Percentiles rank a stretch among this genome's conserved stretches.
Conservation (phyloP, 139 green algal species). For the Tetradesmus lagerheimii region DNA sequence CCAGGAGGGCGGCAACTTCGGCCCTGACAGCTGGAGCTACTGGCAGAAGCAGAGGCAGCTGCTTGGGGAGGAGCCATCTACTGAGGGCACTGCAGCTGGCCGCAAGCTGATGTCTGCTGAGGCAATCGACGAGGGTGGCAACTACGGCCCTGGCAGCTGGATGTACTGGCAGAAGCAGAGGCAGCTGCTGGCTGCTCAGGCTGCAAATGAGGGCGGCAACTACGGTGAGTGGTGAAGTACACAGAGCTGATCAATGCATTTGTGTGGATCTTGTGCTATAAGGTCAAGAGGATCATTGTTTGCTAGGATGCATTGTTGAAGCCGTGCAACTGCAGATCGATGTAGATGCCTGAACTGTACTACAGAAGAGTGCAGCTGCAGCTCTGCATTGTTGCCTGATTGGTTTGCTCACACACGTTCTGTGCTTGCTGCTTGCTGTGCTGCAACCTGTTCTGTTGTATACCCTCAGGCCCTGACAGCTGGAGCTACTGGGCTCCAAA, state of each 20-base stretch:
- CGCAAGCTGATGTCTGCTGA: background rate
- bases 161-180: background rate
- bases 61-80: background rate
- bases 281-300: too few relatives aligned
- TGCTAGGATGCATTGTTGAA: too few relatives aligned
- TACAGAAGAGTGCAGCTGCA: too few relatives aligned
- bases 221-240: background rate
- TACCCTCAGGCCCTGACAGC: too few relatives aligned
- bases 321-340: background rate
- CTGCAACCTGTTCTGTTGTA: too few relatives aligned
- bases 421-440: too few relatives aligned
- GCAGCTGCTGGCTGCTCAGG: conserved; percentile 6
- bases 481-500: too few relatives aligned
- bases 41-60: background rate
- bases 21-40: conserved; percentile 1
- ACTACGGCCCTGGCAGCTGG: background rate
- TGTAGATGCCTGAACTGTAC: too few relatives aligned
- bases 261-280: too few relatives aligned
- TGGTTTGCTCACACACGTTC: too few relatives aligned
- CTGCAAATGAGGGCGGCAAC: conserved; percentile 1
- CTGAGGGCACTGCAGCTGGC: background rate
- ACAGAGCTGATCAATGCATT: background rate
- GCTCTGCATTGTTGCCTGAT: too few relatives aligned
- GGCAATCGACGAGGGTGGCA: background rate
- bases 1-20: background rate